Evolutionary conservation across 805 yeast genomes (phyloP), one percentile per base, ranked within the genome.

Genomic region (Barnettozyma vustinii): DNA sequence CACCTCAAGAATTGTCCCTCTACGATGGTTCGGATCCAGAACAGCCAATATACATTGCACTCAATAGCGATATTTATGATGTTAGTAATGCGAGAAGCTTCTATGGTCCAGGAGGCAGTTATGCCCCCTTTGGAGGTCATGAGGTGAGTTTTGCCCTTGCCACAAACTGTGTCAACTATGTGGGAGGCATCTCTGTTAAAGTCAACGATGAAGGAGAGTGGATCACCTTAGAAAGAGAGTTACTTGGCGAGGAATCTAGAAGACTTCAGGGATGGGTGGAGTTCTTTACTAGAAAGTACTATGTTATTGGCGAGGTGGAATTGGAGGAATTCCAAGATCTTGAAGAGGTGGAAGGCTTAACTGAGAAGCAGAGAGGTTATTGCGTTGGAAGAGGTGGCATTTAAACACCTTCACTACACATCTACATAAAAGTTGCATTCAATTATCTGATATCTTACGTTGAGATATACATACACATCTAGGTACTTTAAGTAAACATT

Each of bases 101-200:
- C 3, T 81, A 81, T 58, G 80, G 79, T 0, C 75, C 76, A 0
- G 63, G 65, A 2, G 80, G 80, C 0, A 57, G 73, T 1, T 81
- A 81, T 56, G 50, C 64, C 6, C 61, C 68, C 32, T 71, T 81
- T 55, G 72, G 76, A 16, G 87, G 86, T 0, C 66, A 59, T 44
- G 87, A 81, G 59, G 66, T 72, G 45, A 77, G 84, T 1, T 62
- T 84, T 39, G 79, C 80, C n/a, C 75, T 73, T 49, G 79, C 76
- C 2, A 80, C 83, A 0, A 84, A 84, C 5, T 80, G 84, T 54
- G 72, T 81, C 15, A 78, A 76, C 42, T 80, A 79, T 53, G 67
- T 67, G 53, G 79, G 81, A 0, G 70, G 74, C 56, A 84, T 80
- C 57, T 57, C 78, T 33, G 59, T 83, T 43, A 26, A 7, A 18